Evolutionary conservation across 2,329 filamentous ascomycete genomes (phyloP).

Genomic region (Mycosphaerella arachidis): DNA sequence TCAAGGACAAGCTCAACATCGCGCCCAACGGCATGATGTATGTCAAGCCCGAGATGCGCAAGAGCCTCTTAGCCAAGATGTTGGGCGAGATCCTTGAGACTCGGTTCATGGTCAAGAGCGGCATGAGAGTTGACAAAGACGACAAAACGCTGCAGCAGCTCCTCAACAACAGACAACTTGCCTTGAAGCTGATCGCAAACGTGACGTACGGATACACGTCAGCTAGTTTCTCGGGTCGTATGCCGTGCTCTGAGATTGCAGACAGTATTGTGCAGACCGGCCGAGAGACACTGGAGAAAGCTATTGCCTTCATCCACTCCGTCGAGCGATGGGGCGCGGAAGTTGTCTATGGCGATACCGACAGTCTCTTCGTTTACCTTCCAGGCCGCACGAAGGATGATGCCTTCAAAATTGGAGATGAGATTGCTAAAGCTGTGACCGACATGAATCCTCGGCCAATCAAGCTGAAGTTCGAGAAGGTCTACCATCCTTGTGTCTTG

Average conservation of each 20-base stretch:
- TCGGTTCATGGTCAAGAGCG: slow-evolving; percentile 93
- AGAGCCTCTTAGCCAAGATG: slow-evolving; percentile 93
- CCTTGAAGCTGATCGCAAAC: slow-evolving; percentile 94
- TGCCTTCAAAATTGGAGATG: slow-evolving; percentile 87
- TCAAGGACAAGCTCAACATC: slow-evolving; percentile 84
- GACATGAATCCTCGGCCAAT: slow-evolving; percentile 84
- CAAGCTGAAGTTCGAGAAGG: slow-evolving; percentile 97
- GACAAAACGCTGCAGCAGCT: slow-evolving; percentile 81
- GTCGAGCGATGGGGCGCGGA: slow-evolving; percentile 85
- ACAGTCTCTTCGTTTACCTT: slow-evolving; percentile 87
- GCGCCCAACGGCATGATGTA: slow-evolving; percentile 98
- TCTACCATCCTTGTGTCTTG: slow-evolving; percentile 91
- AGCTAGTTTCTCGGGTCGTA: slow-evolving; percentile 90
- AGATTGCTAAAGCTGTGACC: slow-evolving; percentile 84
- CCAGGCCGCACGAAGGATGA: slow-evolving; percentile 81
- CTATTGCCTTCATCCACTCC: slow-evolving; percentile 88
- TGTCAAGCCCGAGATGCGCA: slow-evolving; percentile 75
- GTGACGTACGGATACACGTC: slow-evolving; percentile 98
- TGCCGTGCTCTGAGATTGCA: slow-evolving; percentile 97
- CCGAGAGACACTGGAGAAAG: slow-evolving; percentile 87
- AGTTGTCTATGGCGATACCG: slow-evolving; percentile 96
- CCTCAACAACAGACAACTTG: slow-evolving; percentile 88
- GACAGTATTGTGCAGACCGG: slow-evolving; percentile 97
- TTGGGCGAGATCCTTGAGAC: slow-evolving; percentile 92
- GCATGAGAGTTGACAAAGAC: slow-evolving; percentile 90